Evolutionary conservation across 768 basidiomycete species (phyloP), one percentile per base, ranked within the genome.

Genomic region (Tephrocybe sp.): DNA sequence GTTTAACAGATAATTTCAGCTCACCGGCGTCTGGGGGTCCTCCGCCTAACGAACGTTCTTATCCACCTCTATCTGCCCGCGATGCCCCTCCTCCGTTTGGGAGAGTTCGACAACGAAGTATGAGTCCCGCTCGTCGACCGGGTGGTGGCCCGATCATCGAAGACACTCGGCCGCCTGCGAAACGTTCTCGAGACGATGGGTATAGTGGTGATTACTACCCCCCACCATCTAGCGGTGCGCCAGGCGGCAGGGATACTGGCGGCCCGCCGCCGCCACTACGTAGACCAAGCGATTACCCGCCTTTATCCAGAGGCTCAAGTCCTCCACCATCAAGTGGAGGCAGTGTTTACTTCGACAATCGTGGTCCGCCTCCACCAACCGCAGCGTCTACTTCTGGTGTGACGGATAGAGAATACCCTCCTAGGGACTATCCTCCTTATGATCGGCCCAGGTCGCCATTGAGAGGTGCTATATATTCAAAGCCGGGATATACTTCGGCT

Each of bases 81-180:
- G 47, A 54, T 36, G 42, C 49, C 3, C 44, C 47, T 4, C 40
- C 58, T 11, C 42, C 54, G 37, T 73, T 69, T 51, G 65, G 64
- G n/a, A 70, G 76, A 4, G 68, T 76, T 18, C 69, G 78, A n/a
- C 68, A 55, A 10, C 68, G 76, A 34, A 79, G 77, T 50, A 69
- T 73, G 3, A 79, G 74, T 59, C 71, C 72, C 27, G 52, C 66
- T 2, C 61, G 69, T 25, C 61, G 75, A 12, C 58, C 66, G n/a
- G n/a, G n/a, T 23, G 66, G 62, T 0, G 65, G 60, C 12, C 58
- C 54, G 3, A 48, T 63, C 9, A 54, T 63, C 1, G 75, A 74
- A 19, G 77, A 75, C 37, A 19, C 64, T 19, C 67, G 77, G 19
- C 77, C 77, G 6, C 75, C 76, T 2, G 24, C 70, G 40, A 79